Conservation (phyloP, 495 filamentous ascomycete genomes). For the Massariosphaeria phaeospora region DNA sequence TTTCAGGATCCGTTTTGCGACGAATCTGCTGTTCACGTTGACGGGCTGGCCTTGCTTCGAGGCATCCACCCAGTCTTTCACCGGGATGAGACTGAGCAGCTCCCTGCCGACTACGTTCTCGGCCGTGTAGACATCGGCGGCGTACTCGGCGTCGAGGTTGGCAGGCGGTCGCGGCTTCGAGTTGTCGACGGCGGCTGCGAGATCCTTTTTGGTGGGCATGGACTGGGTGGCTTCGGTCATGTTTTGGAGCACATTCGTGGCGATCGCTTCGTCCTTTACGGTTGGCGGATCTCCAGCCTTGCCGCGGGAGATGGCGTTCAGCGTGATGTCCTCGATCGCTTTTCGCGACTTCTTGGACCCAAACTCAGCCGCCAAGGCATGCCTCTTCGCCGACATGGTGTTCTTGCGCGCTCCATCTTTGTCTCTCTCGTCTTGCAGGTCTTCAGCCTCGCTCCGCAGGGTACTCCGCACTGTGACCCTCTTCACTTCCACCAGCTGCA, state of each 20-base stretch:
- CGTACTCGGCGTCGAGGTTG: constrained; percentile 63
- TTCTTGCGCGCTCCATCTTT: constrained; percentile 39
- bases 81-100: constrained; percentile 55
- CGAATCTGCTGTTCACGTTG: constrained; percentile 53
- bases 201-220: constrained; percentile 56
- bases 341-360: constrained; percentile 93
- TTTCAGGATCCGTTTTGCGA: constrained; percentile 55
- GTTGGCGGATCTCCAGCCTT: constrained; percentile 5
- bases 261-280: constrained; percentile 16
- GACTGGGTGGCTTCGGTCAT: constrained; percentile 50
- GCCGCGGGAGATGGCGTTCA: constrained; percentile 63
- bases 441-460: constrained; percentile 39
- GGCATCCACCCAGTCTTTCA: constrained; percentile 71
- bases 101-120: constrained; percentile 61
- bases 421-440: constrained; percentile 52
- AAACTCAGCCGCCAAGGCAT: constrained; percentile 78
- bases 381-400: constrained; percentile 44
- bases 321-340: constrained; percentile 66
- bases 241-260: constrained; percentile 34
- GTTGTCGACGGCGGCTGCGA: constrained; percentile 62
- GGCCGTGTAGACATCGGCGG: constrained; percentile 78
- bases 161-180: constrained; percentile 73
- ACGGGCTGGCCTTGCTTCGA: constrained; percentile 54
- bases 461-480: constrained; percentile 59
- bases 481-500: constrained; percentile 70